phyloP scores from a whole-genome alignment of 2,329 filamentous ascomycete species.

The Sporothrix phasma region DNA sequence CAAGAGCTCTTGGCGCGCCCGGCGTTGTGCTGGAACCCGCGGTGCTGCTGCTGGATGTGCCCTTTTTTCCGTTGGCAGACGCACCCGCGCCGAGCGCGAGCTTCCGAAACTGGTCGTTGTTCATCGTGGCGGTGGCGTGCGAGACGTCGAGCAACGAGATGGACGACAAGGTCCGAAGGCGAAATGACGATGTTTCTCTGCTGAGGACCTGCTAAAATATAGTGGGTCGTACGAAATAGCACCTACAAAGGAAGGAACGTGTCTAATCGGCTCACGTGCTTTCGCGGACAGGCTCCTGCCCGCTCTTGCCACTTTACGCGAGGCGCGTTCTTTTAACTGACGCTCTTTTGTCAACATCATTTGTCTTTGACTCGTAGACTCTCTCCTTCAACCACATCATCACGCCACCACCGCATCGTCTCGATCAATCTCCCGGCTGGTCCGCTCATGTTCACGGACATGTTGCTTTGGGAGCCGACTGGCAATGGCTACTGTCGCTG shows the following conservation, averaged over 20 bases:
- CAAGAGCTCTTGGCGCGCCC: constrained; percentile 42
- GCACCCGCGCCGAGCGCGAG: constrained; percentile 46
- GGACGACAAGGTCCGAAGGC: background rate
- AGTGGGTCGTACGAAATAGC: background rate
- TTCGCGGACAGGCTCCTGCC: constrained; percentile 14
- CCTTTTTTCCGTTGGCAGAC: constrained; percentile 20
- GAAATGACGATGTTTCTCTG: background rate
- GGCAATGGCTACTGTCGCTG: constrained; percentile 7
- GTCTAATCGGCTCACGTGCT: constrained; percentile 15
- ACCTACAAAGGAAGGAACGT: background rate
- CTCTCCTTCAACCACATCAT: background rate
- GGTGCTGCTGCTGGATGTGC: background rate
- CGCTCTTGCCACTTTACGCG: constrained; percentile 17
- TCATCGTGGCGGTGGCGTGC: constrained; percentile 43
- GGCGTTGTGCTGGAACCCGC: constrained; percentile 24
- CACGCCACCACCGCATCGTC: background rate
- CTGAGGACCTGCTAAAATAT: background rate
- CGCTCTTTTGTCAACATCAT: no score
- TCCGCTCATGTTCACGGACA: background rate
- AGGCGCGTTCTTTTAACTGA: constrained; percentile 5
- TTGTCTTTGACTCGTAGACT: background rate
- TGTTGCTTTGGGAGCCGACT: background rate
- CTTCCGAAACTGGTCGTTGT: constrained; percentile 88
- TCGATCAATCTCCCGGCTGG: background rate
- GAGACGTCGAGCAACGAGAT: no score